phyloP scores from a whole-genome alignment of 2,329 filamentous ascomycete genomes.

The Rugonectria rugulosa region DNA sequence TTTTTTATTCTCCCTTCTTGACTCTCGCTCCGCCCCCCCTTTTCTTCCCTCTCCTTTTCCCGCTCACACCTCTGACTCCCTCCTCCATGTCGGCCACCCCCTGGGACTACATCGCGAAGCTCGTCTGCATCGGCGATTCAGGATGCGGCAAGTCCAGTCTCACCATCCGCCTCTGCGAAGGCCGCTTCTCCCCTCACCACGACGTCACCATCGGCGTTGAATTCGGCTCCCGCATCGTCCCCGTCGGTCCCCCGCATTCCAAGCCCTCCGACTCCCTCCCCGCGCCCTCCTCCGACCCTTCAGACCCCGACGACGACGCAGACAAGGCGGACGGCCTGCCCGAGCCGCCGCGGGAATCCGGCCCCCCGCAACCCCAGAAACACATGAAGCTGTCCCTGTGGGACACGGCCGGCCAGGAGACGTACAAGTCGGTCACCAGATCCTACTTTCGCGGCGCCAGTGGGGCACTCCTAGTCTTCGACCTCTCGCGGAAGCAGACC shows the following conservation, averaged over 20 bases:
- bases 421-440: slow-evolving; percentile 94
- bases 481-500: slow-evolving; percentile 85
- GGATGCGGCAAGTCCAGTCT: slow-evolving; percentile 95
- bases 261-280: slow-evolving; percentile 49
- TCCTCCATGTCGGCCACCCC: slow-evolving; percentile 67
- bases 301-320: slow-evolving; percentile 25
- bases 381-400: slow-evolving; percentile 95
- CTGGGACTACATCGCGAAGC: slow-evolving; percentile 99
- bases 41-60: slow-evolving; percentile 14
- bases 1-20: neutral
- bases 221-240: slow-evolving; percentile 91
- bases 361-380: slow-evolving; percentile 58
- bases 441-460: slow-evolving; percentile 88
- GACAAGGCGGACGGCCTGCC: slow-evolving; percentile 55
- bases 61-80: slow-evolving; percentile 18
- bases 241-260: slow-evolving; percentile 81
- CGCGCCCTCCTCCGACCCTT: slow-evolving; percentile 26
- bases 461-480: slow-evolving; percentile 85
- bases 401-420: slow-evolving; percentile 97
- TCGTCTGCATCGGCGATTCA: slow-evolving; percentile 96
- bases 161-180: slow-evolving; percentile 95
- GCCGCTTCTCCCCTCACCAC: slow-evolving; percentile 91
- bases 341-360: slow-evolving; percentile 56
- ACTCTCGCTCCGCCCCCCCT: slow-evolving; percentile 1
- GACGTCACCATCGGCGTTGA: slow-evolving; percentile 98